A percentile compares a stretch with the other conserved stretches of the same genome.
phyloP scores from a whole-genome alignment of 2,329 filamentous ascomycete species.

The Talaromyces sp. region DNA sequence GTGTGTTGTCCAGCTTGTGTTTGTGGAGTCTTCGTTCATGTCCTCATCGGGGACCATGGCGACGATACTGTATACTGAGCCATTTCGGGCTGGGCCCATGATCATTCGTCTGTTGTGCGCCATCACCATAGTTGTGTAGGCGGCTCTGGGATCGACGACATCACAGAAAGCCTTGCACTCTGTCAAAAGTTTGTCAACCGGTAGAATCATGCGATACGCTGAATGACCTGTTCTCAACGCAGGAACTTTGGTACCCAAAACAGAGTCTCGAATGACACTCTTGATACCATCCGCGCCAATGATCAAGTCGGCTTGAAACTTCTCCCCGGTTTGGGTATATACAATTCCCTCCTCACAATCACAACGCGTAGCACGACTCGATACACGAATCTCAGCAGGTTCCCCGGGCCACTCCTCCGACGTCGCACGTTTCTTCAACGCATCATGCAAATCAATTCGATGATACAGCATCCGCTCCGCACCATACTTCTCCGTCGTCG shows the following conservation, averaged over 20 bases:
- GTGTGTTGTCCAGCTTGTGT: conserved; percentile 36
- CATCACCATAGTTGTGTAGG: conserved; percentile 44
- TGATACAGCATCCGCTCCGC: conserved; percentile 18
- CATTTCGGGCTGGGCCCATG: conserved; percentile 42
- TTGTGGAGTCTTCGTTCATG: conserved; percentile 33
- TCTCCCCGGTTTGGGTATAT: conserved; percentile 14
- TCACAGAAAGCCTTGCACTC: conserved; percentile 16
- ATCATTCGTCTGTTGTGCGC: conserved; percentile 39
- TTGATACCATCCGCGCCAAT: conserved; percentile 27
- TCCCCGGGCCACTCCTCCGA: conserved; percentile 10
- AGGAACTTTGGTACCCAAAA: conserved; percentile 13
- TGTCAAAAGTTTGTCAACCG: background rate
- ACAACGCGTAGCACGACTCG: conserved; percentile 10
- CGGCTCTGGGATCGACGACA: conserved; percentile 31
- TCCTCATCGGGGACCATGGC: conserved; percentile 38
- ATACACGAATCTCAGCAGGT: conserved; percentile 13
- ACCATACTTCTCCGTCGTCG: conserved; percentile 14
- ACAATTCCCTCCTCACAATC: conserved; percentile 11
- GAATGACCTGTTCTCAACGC: background rate
- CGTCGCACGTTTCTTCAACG: conserved; percentile 13
- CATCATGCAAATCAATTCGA: conserved; percentile 20
- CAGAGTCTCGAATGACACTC: conserved; percentile 16
- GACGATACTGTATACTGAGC: conserved; percentile 39
- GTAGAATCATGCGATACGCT: background rate
- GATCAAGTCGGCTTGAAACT: conserved; percentile 19